Evolutionary conservation across 2,329 filamentous ascomycete species (phyloP), one percentile per base, ranked within the genome.

Genomic region (Curvularia spicifera): DNA sequence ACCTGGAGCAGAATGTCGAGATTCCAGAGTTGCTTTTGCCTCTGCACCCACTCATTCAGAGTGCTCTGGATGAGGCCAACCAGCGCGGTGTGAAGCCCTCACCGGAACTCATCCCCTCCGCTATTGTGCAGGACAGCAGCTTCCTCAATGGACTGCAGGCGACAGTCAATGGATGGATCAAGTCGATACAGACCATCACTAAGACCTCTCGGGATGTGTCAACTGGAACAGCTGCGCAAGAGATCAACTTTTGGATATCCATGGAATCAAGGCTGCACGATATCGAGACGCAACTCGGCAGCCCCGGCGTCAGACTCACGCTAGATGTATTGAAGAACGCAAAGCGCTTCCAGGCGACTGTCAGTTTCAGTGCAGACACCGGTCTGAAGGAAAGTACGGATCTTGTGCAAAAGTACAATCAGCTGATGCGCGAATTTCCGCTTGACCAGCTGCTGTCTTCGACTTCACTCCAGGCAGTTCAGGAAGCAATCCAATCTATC

Each of bases 161-260:
- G 50, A 95, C 89, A 48, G 95, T 98, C 60, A 99, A 98, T 76
- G 89, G 89, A 63, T 99, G 95, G 95, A 99, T 99, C 80, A 96
- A 96, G 80, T 96, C 94, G 10, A 99, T 99, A 65, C 94, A 97
- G 76, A 89, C 90, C 47, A 96, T 97, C 68, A 99, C 95, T 39
- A 96, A 96, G 79, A 90, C 97, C 82, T 91, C 92, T 40, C 88
- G 93, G 71, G 95, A 99, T 69, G 88, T 91, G 0, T 74, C 89
- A 76, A 83, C 85, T 65, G 84, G 88, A 31, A 96, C 93, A 22
- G 95, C 95, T 31, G 94, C 91, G 56, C 95, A 98, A 76, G 95
- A 99, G 78, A 97, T 99, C 77, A 97, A 97, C 77, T 99, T 99
- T 74, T 99, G 95, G 95, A 78, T 99, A 50, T 96, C 93, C 1